A percentile compares a stretch with the other conserved stretches of the same genome.
phyloP scores from a whole-genome alignment of 2,329 filamentous ascomycete species.

The Pseudogymnoascus sp. region DNA sequence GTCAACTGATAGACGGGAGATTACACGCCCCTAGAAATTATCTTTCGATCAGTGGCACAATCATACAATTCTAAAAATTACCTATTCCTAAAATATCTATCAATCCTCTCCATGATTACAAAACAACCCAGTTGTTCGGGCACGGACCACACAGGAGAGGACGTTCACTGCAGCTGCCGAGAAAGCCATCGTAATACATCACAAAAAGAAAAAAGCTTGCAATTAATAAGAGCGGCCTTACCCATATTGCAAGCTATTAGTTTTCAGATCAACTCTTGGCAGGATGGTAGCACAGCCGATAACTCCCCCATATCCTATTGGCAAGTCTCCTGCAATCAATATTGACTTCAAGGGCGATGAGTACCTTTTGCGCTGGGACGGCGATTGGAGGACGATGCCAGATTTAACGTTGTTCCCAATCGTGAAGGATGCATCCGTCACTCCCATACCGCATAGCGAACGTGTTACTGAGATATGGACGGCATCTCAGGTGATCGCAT shows the following conservation, averaged over 20 bases:
- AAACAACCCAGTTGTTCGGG: not conserved
- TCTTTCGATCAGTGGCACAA: not conserved
- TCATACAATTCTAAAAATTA: not conserved
- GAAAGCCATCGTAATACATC: not conserved
- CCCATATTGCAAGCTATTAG: not conserved
- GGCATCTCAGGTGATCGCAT: not conserved
- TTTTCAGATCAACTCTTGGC: not conserved
- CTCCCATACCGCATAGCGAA: not conserved
- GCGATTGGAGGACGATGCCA: not conserved
- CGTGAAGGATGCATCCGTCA: not conserved
- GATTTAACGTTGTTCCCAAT: not conserved
- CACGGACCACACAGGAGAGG: not conserved
- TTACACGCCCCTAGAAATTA: not conserved
- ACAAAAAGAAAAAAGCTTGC: not conserved
- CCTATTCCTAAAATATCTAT: not conserved
- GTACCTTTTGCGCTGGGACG: not conserved
- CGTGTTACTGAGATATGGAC: not conserved
- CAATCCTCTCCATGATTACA: not conserved
- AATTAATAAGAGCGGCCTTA: not conserved
- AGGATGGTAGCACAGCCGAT: not conserved
- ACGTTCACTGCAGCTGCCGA: not conserved
- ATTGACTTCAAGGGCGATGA: not conserved
- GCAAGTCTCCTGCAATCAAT: not conserved
- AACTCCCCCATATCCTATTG: not conserved
- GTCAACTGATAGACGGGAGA: not conserved